Percentiles rank a stretch among this genome's conserved stretches.
phyloP scores from a whole-genome alignment of 345 rosid genomes.

The Psidium guajava region DNA sequence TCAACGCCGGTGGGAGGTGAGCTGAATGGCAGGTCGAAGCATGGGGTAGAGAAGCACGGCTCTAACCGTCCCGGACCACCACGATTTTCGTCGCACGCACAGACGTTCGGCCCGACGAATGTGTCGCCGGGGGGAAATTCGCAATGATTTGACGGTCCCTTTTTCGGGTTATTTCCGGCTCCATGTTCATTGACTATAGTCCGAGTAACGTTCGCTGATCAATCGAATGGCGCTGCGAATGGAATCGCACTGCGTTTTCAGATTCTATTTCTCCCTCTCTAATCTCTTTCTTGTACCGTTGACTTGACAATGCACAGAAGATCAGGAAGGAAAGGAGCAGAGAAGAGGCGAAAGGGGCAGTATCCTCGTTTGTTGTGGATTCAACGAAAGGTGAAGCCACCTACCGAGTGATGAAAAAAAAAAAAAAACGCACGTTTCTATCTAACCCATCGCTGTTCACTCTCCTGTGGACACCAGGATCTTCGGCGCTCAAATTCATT shows the following conservation, averaged over 20 bases:
- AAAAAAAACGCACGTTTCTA: neutral
- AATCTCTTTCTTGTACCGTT: neutral
- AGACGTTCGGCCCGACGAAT: too few relatives aligned
- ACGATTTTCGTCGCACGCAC: neutral
- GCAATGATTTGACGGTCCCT: too few relatives aligned
- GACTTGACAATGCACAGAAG: neutral
- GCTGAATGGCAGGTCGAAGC: constrained; percentile 18
- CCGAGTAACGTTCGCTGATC: too few relatives aligned
- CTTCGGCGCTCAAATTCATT: neutral
- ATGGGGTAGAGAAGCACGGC: neutral
- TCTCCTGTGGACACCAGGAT: too few relatives aligned
- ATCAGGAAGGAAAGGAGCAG: neutral
- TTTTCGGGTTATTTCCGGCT: neutral
- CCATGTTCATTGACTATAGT: neutral
- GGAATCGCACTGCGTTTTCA: too few relatives aligned
- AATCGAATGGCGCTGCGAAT: too few relatives aligned
- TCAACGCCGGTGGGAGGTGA: neutral
- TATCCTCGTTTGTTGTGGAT: neutral
- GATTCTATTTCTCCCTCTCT: too few relatives aligned
- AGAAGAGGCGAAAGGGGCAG: neutral
- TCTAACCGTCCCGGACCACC: neutral
- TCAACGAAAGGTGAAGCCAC: neutral
- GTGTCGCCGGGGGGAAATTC: too few relatives aligned
- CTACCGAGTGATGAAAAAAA: neutral
- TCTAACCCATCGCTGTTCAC: neutral